Conservation (phyloP, 2,329 filamentous ascomycete genomes). For the Plectosphaerella cucumerina region DNA sequence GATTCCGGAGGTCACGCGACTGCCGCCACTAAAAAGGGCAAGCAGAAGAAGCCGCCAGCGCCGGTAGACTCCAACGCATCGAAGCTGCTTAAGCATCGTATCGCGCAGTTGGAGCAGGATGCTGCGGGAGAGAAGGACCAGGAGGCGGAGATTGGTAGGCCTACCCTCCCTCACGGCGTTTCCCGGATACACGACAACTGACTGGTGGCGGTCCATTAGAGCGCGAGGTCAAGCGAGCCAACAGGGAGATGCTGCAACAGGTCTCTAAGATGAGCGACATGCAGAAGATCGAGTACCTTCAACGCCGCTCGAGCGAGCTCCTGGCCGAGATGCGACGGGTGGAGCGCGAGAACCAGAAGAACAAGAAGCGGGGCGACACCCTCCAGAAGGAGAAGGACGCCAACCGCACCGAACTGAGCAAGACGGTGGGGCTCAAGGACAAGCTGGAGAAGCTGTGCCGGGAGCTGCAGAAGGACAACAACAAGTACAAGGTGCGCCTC, state of each 20-base stretch:
- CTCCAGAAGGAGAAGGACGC: constrained; percentile 96
- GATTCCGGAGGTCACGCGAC: constrained; percentile 33
- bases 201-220: constrained; percentile 52
- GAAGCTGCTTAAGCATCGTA: constrained; percentile 86
- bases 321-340: constrained; percentile 92
- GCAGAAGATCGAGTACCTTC: constrained; percentile 85
- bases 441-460: constrained; percentile 95
- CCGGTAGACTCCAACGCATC: constrained; percentile 77
- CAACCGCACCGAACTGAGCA: constrained; percentile 80
- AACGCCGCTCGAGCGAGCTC: constrained; percentile 87
- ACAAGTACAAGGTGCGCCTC: constrained; percentile 81
- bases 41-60: constrained; percentile 66
- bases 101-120: constrained; percentile 92
- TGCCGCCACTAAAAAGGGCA: constrained; percentile 67
- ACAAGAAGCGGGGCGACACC: constrained; percentile 90
- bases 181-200: constrained; percentile 11
- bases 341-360: constrained; percentile 90
- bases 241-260: constrained; percentile 81
- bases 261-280: constrained; percentile 90
- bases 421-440: constrained; percentile 87
- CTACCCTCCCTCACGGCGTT: neutral
- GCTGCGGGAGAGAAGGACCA: constrained; percentile 92
- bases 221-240: constrained; percentile 90
- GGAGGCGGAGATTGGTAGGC: constrained; percentile 89
- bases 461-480: constrained; percentile 94